A percentile compares a stretch with the other conserved stretches of the same genome.
phyloP scores from a whole-genome alignment of 495 filamentous ascomycete genomes.

The Aspergillus kassunensis region DNA sequence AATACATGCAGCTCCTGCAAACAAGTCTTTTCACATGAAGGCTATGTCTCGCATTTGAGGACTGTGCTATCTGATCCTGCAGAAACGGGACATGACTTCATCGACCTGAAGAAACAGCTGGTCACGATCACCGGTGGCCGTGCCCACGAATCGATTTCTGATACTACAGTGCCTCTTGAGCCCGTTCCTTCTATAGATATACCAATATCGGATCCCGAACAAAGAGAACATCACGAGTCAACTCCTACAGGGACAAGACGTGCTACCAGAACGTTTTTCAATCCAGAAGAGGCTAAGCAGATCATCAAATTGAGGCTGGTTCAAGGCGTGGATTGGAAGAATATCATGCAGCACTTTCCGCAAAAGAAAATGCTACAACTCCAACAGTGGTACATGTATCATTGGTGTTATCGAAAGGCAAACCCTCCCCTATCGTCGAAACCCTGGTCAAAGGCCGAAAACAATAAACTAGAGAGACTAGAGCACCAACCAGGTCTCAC shows the following conservation, averaged over 20 bases:
- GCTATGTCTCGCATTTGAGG: constrained; percentile 14
- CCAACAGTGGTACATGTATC: constrained; percentile 24
- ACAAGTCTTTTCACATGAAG: constrained; percentile 6
- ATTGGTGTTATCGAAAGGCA: constrained; percentile 33
- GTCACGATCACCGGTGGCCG: not conserved
- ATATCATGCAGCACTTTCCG: constrained; percentile 31
- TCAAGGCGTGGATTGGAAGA: constrained; percentile 27
- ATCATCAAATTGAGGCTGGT: constrained; percentile 32
- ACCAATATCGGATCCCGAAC: not conserved
- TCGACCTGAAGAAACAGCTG: constrained; percentile 3
- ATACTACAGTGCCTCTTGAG: not conserved
- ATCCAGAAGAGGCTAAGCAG: constrained; percentile 33
- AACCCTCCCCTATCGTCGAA: constrained; percentile 30
- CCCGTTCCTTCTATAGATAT: constrained; percentile 1
- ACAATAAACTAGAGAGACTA: constrained; percentile 24
- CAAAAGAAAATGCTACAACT: constrained; percentile 21
- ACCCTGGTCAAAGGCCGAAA: constrained; percentile 34
- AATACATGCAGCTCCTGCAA: constrained; percentile 14
- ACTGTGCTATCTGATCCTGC: constrained; percentile 7
- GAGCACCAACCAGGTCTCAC: constrained; percentile 28
- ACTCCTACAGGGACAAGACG: constrained; percentile 15
- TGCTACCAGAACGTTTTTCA: constrained; percentile 21
- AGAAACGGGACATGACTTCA: constrained; percentile 15
- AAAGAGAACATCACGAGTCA: constrained; percentile 1
- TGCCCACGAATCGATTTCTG: not conserved